These are phyloP conservation scores for Cryphonectria parasitica DNA, from an alignment of 2,329 filamentous ascomycete species.

Conservation along the genomic window DNA sequence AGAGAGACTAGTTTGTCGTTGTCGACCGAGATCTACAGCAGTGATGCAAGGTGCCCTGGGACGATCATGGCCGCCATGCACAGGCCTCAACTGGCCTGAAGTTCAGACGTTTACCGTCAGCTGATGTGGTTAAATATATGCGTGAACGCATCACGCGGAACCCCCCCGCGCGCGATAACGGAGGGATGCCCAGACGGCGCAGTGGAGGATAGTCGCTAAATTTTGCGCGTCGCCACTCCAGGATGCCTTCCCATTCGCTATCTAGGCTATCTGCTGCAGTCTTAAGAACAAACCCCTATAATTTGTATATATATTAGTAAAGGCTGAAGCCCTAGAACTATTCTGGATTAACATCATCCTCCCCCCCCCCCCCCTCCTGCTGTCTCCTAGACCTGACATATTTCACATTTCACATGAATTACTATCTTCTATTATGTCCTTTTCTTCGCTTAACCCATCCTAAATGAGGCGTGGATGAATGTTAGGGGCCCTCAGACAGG, in stretches of 20 bases:
- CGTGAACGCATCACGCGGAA: neutral
- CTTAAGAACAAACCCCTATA: neutral
- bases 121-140: neutral
- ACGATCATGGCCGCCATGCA: neutral
- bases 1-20: neutral
- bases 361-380: neutral
- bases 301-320: neutral
- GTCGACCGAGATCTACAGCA: neutral
- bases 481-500: neutral
- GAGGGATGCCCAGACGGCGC: conserved; percentile 4
- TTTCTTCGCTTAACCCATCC: neutral
- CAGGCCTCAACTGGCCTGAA: neutral
- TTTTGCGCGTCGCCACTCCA: neutral
- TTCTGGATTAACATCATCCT: too few relatives aligned
- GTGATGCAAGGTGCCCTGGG: neutral
- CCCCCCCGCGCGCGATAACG: conserved; percentile 22
- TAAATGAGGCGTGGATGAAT: neutral
- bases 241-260: neutral
- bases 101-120: neutral
- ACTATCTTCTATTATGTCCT: neutral
- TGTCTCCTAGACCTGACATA: too few relatives aligned
- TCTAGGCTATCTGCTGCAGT: conserved; percentile 8
- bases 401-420: too few relatives aligned
- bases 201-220: conserved; percentile 2
- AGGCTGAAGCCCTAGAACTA: neutral